Conservation (phyloP, 345 rosid genomes). For the Sisymbrium altissimum region DNA sequence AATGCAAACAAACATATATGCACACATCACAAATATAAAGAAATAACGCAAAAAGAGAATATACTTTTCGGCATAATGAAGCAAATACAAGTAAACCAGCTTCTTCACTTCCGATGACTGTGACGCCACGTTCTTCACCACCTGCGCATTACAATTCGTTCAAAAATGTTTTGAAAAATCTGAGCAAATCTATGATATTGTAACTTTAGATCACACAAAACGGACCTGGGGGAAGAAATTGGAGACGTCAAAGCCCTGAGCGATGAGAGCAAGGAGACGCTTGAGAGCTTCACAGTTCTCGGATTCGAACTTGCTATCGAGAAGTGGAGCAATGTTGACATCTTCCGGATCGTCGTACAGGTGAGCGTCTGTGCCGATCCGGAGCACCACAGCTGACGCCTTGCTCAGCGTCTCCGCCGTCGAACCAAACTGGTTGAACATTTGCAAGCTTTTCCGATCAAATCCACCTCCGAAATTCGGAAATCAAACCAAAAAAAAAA, state of each 20-base stretch:
- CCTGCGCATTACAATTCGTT: conserved; percentile 43
- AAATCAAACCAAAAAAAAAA: neutral
- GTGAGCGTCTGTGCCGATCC: conserved; percentile 96
- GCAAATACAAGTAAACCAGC: conserved; percentile 87
- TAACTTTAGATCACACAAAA: neutral
- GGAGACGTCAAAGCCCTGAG: conserved; percentile 95
- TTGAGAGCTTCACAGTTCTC: conserved; percentile 97
- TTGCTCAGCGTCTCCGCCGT: conserved; percentile 84
- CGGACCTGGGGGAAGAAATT: conserved; percentile 89
- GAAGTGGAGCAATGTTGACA: conserved; percentile 73
- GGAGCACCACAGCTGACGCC: conserved; percentile 80
- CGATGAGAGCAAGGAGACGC: conserved; percentile 89
- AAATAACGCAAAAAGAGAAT: neutral
- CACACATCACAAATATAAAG: neutral
- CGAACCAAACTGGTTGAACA: conserved; percentile 77
- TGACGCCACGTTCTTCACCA: conserved; percentile 93
- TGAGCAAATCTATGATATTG: neutral
- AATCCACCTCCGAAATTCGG: conserved; percentile 5
- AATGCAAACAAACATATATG: neutral
- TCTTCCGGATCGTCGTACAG: conserved; percentile 96
- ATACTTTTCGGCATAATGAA: conserved; percentile 94
- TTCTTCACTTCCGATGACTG: conserved; percentile 95
- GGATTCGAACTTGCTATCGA: conserved; percentile 89
- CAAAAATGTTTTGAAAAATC: neutral
- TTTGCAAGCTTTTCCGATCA: conserved; percentile 26